A percentile compares a stretch with the other conserved stretches of the same genome.
These are phyloP conservation scores for Isatis lusitanica DNA, from an alignment of 441 rosid genomes.

Conservation along the genomic window DNA sequence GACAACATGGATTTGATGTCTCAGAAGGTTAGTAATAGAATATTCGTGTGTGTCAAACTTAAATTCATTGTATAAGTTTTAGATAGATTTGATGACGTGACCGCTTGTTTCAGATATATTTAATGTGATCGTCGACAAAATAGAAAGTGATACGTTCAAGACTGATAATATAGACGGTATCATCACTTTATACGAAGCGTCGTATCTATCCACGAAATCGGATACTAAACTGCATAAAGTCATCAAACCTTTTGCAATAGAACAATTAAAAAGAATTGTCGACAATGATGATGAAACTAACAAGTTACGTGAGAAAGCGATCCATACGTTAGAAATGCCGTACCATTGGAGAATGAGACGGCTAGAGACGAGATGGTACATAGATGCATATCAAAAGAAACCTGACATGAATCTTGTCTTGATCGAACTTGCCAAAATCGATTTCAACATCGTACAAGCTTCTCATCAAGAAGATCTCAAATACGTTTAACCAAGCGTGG, in stretches of 20 bases:
- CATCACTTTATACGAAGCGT: conserved; percentile 44
- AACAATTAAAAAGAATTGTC: conserved; percentile 13
- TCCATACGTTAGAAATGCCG: conserved; percentile 46
- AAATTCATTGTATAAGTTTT: not conserved
- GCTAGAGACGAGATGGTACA: conserved; percentile 40
- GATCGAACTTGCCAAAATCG: conserved; percentile 36
- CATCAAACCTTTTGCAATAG: conserved; percentile 32
- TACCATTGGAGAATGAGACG: conserved; percentile 41
- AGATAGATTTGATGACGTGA: not conserved
- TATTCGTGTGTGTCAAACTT: not conserved
- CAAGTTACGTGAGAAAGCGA: conserved; percentile 7
- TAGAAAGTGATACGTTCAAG: not conserved
- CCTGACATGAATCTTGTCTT: conserved; percentile 14
- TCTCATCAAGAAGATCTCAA: conserved; percentile 42
- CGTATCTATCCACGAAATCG: conserved; percentile 22
- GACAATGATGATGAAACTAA: not conserved
- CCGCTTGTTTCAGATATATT: conserved; percentile 30
- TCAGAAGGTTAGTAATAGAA: conserved; percentile 22
- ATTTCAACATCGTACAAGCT: conserved; percentile 42
- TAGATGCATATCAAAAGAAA: conserved; percentile 35
- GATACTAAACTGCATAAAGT: conserved; percentile 31
- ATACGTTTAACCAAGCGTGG: conserved; percentile 17
- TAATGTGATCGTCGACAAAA: conserved; percentile 7
- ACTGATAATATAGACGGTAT: not conserved
- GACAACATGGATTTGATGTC: conserved; percentile 35